Evolutionary conservation across 371 early-diverging fungal genomes (phyloP), one percentile per base, ranked within the genome.

Genomic region (Blastocladiella emersonii): DNA sequence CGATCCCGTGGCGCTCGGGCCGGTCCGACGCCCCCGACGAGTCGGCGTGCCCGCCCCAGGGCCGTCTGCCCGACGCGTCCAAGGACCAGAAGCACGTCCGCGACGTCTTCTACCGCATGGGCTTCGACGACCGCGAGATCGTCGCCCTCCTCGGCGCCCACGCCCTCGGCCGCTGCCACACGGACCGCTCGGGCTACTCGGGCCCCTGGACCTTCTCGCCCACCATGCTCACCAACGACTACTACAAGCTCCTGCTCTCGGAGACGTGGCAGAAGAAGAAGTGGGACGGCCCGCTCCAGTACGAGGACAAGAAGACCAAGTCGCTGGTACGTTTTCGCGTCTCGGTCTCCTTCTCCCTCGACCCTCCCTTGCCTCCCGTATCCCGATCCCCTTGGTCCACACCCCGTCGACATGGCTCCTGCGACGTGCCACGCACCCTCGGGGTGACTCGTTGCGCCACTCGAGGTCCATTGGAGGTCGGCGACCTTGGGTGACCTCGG

Each of bases 61-160:
- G 93, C 53, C 87, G 93, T 66, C 83, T 94, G 39, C 95, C 95
- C 64, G 93, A 94, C 68, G 96, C 89, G 45, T 57, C 83, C 41
- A 72, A 88, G 72, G 89, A 82, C 82, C 63, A 72, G 63, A 70
- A 36, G 32, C 90, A 90, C 74, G 74, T 85, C 51, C 85, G 92
- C 43, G 80, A 85, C 61, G 73, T 91, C 67, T 96, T 94, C 74
- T 85, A 91, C 78, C 83, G 59, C 15, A 59, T 59, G 59, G 90
- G 92, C 48, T 91, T 95, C 74, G 82, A 91, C 75, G 96, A 94
- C 76, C 92, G 88, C 72, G 97, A 96, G 70, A 92, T 93, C 68
- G 90, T 89, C 61, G 93, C 93, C 19, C 80, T 96, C 61, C 57
- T 77, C 21, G 97, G 97, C 37, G 94, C 88, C 39, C 95, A 96